Evolutionary conservation across 148 eudicot species (phyloP).

Genomic region (Persicaria tinctoria): DNA sequence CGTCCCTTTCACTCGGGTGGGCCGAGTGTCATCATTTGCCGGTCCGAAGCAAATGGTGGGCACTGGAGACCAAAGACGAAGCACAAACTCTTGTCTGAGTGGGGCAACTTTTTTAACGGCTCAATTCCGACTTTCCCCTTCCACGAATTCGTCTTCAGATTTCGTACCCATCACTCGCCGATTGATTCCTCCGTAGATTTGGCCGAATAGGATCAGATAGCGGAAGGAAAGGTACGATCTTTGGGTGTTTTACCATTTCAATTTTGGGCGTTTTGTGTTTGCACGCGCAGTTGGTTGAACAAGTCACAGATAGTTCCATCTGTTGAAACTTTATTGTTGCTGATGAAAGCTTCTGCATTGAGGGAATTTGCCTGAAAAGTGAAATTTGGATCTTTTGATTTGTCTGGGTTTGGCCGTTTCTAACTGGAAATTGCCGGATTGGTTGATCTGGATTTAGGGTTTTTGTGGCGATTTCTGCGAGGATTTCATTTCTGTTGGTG

Average conservation of each 20-base stretch:
- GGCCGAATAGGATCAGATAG: not conserved
- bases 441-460: not conserved
- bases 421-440: too few relatives aligned
- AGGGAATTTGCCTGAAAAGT: not conserved
- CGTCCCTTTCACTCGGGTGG: too few relatives aligned
- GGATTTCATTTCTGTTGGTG: not conserved
- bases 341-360: not conserved
- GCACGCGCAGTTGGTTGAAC: not conserved
- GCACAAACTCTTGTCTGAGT: too few relatives aligned
- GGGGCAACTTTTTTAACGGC: not conserved
- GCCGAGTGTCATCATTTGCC: not conserved
- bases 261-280: not conserved
- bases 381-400: not conserved
- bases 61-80: too few relatives aligned
- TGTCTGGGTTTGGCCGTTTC: not conserved
- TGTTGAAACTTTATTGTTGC: not conserved
- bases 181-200: not conserved
- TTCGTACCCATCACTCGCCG: not conserved
- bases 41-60: not conserved
- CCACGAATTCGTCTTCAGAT: constrained; percentile 2
- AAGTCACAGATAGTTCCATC: not conserved
- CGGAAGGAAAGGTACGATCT: not conserved
- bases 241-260: not conserved
- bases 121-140: constrained; percentile 6
- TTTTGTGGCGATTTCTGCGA: not conserved